Evolutionary conservation across 306 rosid genomes (phyloP), one percentile per base, ranked within the genome.

Genomic region (Sechiopsis laciniata): DNA sequence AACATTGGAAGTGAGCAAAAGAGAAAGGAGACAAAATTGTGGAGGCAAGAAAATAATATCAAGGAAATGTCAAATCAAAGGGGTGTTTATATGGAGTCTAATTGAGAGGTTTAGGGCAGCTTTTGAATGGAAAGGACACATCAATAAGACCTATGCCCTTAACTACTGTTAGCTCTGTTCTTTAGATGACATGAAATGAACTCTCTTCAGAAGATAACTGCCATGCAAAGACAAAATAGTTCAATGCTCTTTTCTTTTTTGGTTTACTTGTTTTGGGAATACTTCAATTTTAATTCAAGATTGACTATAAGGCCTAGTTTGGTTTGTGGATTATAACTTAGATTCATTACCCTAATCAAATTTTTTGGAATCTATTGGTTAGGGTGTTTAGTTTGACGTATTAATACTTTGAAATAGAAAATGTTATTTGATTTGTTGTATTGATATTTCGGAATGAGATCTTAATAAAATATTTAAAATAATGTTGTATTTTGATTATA

Each of bases 11-110:
- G 42, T 59, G 46, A 29, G 6, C 12, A 2, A 32, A 5, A 1
- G 48, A 16, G 68, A 16, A 26, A 16, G 17, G 2, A n/a, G 8
- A 54, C 3, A 12, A 54, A 54, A n/a, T 7, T 6, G 10, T 16
- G 0, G 9, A 17, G 24, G 1, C 2, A 6, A 57, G 7, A 5
- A 57, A 32, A 32, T 0, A 6, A 13, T 2, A 17, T 29, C 0
- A 2, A 32, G 15, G 50, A 35, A 37, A 16, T n/a, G 51, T 64
- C 70, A 64, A 37, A 64, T 64, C 70, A 64, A 64, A 64, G 68
- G 52, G 24, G 10, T 32, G 21, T 55, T 54, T 7, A 55, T 17
- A 55, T 22, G 10, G 24, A 22, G 24, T 53, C 35, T 56, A 62
- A 16, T 62, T 7, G 35, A 29, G 45, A 62, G 46, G 68, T 29